A percentile compares a stretch with the other conserved stretches of the same genome.
Evolutionary conservation across 805 yeast genomes (phyloP).

Genomic region (Candida methanosorbosa): DNA sequence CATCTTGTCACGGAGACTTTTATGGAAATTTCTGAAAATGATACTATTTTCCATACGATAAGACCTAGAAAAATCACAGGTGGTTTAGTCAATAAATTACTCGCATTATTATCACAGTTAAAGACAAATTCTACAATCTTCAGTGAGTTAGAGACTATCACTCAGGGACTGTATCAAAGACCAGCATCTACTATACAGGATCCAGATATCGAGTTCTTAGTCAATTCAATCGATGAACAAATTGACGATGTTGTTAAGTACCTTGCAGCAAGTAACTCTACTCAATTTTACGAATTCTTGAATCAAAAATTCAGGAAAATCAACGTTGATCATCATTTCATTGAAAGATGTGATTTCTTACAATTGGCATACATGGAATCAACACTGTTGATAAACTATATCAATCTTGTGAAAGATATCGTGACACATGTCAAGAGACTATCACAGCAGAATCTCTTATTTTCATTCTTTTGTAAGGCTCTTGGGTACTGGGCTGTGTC

Average conservation of each 20-base stretch:
- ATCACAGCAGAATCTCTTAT: constrained; percentile 35
- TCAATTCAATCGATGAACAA: constrained; percentile 26
- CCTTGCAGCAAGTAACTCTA: constrained; percentile 42
- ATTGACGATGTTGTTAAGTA: constrained; percentile 34
- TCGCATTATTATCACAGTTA: constrained; percentile 8
- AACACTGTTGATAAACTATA: constrained; percentile 24
- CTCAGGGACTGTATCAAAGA: constrained; percentile 2
- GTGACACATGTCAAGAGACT: constrained; percentile 30
- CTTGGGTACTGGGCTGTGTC: constrained; percentile 42
- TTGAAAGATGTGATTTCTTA: constrained; percentile 38
- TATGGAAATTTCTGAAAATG: background rate
- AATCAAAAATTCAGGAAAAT: constrained; percentile 19
- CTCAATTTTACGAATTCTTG: constrained; percentile 30
- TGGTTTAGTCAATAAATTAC: constrained; percentile 5
- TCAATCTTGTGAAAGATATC: constrained; percentile 30
- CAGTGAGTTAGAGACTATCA: constrained; percentile 8
- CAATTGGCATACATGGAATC: constrained; percentile 33
- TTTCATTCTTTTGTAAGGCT: constrained; percentile 37
- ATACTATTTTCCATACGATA: constrained; percentile 4
- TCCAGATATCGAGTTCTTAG: constrained; percentile 5
- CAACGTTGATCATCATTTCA: constrained; percentile 25
- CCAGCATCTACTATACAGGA: background rate
- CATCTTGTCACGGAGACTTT: background rate
- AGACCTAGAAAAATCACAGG: constrained; percentile 8
- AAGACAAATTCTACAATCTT: constrained; percentile 19